A percentile compares a stretch with the other conserved stretches of the same genome.
Conservation (phyloP, 148 eudicot genomes). For the Amaranthus cruentus region DNA sequence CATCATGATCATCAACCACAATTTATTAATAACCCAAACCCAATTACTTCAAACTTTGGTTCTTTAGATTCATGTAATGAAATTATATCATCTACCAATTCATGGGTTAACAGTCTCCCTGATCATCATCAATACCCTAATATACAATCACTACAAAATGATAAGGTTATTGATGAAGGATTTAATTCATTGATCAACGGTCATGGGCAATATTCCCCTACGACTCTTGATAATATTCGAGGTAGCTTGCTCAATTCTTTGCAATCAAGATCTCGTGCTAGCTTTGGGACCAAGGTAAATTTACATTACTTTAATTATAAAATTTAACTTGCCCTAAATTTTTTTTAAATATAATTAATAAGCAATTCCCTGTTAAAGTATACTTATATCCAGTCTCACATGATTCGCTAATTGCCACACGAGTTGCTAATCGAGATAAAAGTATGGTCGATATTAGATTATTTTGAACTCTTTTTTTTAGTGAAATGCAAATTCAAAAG, state of each 20-base stretch:
- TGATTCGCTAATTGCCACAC: too few relatives aligned
- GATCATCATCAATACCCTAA: not conserved
- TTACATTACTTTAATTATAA: not conserved
- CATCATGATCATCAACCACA: conserved; percentile 14
- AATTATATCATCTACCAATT: not conserved
- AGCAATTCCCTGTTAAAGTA: too few relatives aligned
- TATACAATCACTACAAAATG: conserved; percentile 11
- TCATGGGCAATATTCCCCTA: conserved; percentile 5
- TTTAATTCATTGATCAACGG: conserved; percentile 2
- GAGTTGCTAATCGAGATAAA: too few relatives aligned
- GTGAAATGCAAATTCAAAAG: too few relatives aligned
- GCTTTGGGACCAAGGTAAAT: conserved; percentile 38
- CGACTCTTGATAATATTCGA: conserved; percentile 20
- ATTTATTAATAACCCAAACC: conserved; percentile 24
- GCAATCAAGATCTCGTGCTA: conserved; percentile 27
- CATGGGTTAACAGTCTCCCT: conserved; percentile 12
- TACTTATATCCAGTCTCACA: too few relatives aligned
- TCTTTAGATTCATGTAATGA: conserved; percentile 9
- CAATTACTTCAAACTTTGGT: conserved; percentile 16
- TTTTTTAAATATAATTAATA: not conserved
- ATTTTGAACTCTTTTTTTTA: too few relatives aligned
- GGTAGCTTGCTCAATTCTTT: conserved; percentile 33
- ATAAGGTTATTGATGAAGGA: conserved; percentile 7
- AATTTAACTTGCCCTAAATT: not conserved
- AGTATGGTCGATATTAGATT: too few relatives aligned